phyloP scores from a whole-genome alignment of 768 basidiomycete genomes.

The Boletus reticuloceps region DNA sequence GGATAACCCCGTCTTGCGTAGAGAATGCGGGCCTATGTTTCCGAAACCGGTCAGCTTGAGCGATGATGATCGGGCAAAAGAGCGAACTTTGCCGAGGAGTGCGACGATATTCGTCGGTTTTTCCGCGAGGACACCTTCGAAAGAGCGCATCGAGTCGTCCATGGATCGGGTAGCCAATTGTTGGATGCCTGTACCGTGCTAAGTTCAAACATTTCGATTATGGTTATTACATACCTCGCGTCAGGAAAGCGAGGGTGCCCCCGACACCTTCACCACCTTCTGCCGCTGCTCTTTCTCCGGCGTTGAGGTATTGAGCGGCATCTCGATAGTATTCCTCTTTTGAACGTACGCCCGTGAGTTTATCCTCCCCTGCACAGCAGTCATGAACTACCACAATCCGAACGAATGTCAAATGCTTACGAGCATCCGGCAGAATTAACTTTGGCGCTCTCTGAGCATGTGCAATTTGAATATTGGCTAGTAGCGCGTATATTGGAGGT shows the following conservation, averaged over 20 bases:
- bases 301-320: slow-evolving; percentile 67
- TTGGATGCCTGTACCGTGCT: slow-evolving; percentile 59
- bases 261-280: slow-evolving; percentile 60
- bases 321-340: slow-evolving; percentile 71
- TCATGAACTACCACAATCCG: not conserved
- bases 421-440: slow-evolving; percentile 64
- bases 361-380: slow-evolving; percentile 55
- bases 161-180: slow-evolving; percentile 77
- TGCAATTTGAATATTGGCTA: slow-evolving; percentile 83
- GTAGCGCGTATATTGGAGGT: slow-evolving; percentile 73
- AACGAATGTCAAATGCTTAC: slow-evolving; percentile 40
- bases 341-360: slow-evolving; percentile 52
- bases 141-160: slow-evolving; percentile 79
- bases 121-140: slow-evolving; percentile 72
- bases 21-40: slow-evolving; percentile 70
- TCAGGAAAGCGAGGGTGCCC: slow-evolving; percentile 59
- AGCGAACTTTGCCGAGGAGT: slow-evolving; percentile 74
- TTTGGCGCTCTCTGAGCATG: slow-evolving; percentile 85
- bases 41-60: not conserved
- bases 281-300: slow-evolving; percentile 49
- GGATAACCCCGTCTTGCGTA: slow-evolving; percentile 76
- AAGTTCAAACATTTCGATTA: not conserved
- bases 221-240: slow-evolving; percentile 50
- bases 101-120: slow-evolving; percentile 89
- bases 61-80: not conserved